Conservation (phyloP, 1,284 basidiomycete species). For the Malassezia dermatis region DNA sequence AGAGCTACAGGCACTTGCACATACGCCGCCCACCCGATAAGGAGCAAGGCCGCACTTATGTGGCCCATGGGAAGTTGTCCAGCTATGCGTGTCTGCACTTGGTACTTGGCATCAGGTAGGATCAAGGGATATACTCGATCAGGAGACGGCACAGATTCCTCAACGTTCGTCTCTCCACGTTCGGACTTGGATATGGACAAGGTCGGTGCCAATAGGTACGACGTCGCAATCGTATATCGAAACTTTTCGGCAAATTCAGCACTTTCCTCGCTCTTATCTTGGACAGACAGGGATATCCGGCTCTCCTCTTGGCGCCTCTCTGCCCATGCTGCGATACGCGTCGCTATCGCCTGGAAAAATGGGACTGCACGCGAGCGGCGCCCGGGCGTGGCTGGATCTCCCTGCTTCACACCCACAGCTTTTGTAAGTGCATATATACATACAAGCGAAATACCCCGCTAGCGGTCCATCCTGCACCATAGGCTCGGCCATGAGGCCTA, state of each 20-base stretch:
- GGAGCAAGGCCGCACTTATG: background rate
- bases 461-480: conserved; percentile 27
- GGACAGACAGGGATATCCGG: background rate
- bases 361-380: background rate
- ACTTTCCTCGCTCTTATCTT: background rate
- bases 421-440: background rate
- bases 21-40: background rate
- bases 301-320: background rate
- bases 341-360: background rate
- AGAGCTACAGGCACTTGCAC: background rate
- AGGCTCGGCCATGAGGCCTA: conserved; percentile 23
- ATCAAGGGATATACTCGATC: background rate
- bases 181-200: conserved; percentile 45
- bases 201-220: conserved; percentile 37
- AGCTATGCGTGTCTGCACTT: background rate
- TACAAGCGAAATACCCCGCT: conserved; percentile 21
- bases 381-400: background rate
- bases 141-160: background rate
- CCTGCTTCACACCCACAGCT: background rate
- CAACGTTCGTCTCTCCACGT: background rate
- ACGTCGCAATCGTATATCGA: conserved; percentile 41
- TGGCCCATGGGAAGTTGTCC: background rate
- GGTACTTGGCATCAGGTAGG: background rate
- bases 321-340: background rate
- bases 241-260: conserved; percentile 34